A percentile compares a stretch with the other conserved stretches of the same genome.
Evolutionary conservation across 2,329 filamentous ascomycete genomes (phyloP).

Genomic region (Zopfia rhizophila): DNA sequence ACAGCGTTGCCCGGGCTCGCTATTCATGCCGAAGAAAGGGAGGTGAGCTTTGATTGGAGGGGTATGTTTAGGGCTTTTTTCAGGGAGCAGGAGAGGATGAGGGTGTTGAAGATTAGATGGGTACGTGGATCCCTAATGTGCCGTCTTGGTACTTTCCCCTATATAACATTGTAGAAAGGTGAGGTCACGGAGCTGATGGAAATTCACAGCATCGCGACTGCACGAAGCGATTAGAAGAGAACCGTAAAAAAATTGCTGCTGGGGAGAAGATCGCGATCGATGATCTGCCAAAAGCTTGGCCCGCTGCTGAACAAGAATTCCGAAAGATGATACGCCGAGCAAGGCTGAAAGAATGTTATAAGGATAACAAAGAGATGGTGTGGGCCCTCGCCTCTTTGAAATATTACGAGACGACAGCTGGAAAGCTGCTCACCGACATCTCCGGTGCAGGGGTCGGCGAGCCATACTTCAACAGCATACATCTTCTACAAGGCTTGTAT

Average conservation of each 20-base stretch:
- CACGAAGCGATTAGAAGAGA: slow-evolving; percentile 17
- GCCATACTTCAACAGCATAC: slow-evolving; percentile 40
- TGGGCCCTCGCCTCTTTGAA: slow-evolving; percentile 43
- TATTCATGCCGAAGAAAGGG: slow-evolving; percentile 30
- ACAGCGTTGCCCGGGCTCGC: slow-evolving; percentile 37
- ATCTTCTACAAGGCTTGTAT: slow-evolving; percentile 42
- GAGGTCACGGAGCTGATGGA: background rate
- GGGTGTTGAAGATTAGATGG: slow-evolving; percentile 14
- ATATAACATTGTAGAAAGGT: too few species aligned
- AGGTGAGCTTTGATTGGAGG: slow-evolving; percentile 40
- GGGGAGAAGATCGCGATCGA: slow-evolving; percentile 23
- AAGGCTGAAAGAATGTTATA: slow-evolving; percentile 36
- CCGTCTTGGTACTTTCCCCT: too few species aligned
- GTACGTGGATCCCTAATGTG: slow-evolving; percentile 4
- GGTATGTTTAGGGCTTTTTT: slow-evolving; percentile 42
- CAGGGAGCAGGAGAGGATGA: slow-evolving; percentile 37
- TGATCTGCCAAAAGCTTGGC: slow-evolving; percentile 27
- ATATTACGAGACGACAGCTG: slow-evolving; percentile 34
- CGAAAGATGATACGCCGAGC: slow-evolving; percentile 36
- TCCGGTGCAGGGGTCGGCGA: slow-evolving; percentile 44
- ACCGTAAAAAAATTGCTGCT: slow-evolving; percentile 23
- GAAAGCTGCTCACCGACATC: slow-evolving; percentile 33
- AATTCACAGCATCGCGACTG: slow-evolving; percentile 6
- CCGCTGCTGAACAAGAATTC: slow-evolving; percentile 25
- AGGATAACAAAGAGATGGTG: slow-evolving; percentile 35